A percentile compares a stretch with the other conserved stretches of the same genome.
These are phyloP conservation scores for Atkinsonella texensis DNA, from an alignment of 2,329 filamentous ascomycete genomes.

Conservation along the genomic window DNA sequence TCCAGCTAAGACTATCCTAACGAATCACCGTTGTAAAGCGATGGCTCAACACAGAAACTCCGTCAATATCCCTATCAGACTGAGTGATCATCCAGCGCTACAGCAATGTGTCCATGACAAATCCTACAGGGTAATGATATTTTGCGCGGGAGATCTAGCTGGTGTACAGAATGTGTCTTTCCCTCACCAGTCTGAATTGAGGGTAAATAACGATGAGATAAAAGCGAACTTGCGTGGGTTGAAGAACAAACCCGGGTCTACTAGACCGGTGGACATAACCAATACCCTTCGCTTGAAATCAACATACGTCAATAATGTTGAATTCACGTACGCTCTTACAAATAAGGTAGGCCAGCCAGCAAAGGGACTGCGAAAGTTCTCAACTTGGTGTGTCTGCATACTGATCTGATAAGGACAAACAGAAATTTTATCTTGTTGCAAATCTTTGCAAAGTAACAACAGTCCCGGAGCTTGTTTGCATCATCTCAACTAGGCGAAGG, in stretches of 20 bases:
- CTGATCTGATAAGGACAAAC: constrained; percentile 1
- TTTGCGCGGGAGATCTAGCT: constrained; percentile 57
- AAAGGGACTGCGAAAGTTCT: too few species aligned
- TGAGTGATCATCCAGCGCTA: constrained; percentile 40
- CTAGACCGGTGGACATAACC: constrained; percentile 86
- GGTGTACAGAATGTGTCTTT: constrained; percentile 71
- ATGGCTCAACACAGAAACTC: constrained; percentile 44
- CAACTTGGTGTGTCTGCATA: constrained; percentile 1
- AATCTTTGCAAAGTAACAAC: constrained; percentile 65
- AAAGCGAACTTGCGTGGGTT: constrained; percentile 89
- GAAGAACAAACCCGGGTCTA: constrained; percentile 94
- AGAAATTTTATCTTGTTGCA: constrained; percentile 63
- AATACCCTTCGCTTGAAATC: constrained; percentile 55
- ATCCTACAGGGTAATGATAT: constrained; percentile 66
- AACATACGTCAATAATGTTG: constrained; percentile 62
- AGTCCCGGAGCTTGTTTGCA: constrained; percentile 57
- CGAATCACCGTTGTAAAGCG: constrained; percentile 23
- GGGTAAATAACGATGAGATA: constrained; percentile 76
- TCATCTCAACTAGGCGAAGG: constrained; percentile 52
- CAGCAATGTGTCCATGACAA: constrained; percentile 46
- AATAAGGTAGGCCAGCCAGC: constrained; percentile 52
- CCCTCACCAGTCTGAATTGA: constrained; percentile 84
- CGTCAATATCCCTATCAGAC: constrained; percentile 30
- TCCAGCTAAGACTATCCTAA: constrained; percentile 19
- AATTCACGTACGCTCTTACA: constrained; percentile 87